Percentiles rank a stretch among this genome's conserved stretches.
Conservation (phyloP, 768 basidiomycete species). For the Pisolithus microcarpus region DNA sequence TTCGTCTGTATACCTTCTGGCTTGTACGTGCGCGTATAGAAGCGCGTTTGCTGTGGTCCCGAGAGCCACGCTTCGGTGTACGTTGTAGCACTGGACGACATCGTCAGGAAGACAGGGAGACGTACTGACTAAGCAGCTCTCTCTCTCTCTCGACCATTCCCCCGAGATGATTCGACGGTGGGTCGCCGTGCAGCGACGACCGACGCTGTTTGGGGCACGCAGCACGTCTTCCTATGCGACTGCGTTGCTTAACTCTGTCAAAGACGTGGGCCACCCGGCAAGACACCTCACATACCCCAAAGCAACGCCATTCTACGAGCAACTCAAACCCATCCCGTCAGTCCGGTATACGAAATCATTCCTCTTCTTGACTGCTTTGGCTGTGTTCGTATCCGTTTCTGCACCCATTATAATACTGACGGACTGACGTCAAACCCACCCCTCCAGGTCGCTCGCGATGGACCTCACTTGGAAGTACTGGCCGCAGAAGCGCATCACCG, state of each 20-base stretch:
- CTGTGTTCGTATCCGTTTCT: not conserved
- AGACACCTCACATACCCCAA: not conserved
- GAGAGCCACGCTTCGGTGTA: conserved; percentile 49
- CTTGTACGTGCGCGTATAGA: conserved; percentile 65
- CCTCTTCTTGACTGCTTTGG: not conserved
- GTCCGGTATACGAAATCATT: not conserved
- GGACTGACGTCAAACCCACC: not conserved
- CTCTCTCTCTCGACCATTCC: no score
- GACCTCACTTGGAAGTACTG: conserved; percentile 24
- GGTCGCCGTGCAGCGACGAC: not conserved
- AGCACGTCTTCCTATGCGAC: not conserved
- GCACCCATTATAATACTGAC: not conserved
- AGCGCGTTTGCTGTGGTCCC: conserved; percentile 50
- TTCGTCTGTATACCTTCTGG: conserved; percentile 34
- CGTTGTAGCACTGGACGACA: not conserved
- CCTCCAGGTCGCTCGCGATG: conserved; percentile 12
- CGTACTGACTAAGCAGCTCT: not conserved
- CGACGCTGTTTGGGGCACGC: not conserved
- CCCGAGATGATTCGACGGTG: no score
- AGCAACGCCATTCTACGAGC: not conserved
- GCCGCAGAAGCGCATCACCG: conserved; percentile 12
- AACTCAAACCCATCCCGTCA: not conserved
- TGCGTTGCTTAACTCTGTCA: not conserved
- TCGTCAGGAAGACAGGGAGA: not conserved
- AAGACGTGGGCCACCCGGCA: not conserved